Evolutionary conservation across 345 rosid genomes (phyloP), one percentile per base, ranked within the genome.

Genomic region (Limnanthes douglasii): DNA sequence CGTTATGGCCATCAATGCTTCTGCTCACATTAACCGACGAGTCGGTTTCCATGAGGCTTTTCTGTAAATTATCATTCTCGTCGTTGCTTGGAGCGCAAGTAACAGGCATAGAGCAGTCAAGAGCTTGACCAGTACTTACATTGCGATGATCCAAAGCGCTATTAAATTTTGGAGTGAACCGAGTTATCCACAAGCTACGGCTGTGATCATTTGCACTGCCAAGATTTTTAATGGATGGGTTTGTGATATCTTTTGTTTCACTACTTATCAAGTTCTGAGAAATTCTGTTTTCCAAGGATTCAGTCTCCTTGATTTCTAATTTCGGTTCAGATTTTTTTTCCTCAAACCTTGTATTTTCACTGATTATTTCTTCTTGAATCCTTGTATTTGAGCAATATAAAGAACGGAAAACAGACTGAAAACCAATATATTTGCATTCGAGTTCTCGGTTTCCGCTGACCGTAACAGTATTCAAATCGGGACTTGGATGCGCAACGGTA

Each of bases 111-210:
- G 42, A 45, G 39, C 50, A 60, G 27, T 50, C 61, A 33, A 34
- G 45, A 33, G 55, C 48, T 25, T 43, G 50, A 29, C 14, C 21
- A 1, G 26, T 12, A 39, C 40, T 31, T 18, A 10, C 42, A 38
- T 37, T 35, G 34, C n/a, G 17, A 15, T 18, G 11, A 37, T 53
- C 65, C 39, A 13, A 28, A 25, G 57, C 37, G 32, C 52, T 18
- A 38, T 57, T 42, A 18, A 41, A 2, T 56, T 59, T 79, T 6
- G 79, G 40, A 47, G 77, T 34, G 58, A 79, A 74, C 45, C 92
- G 69, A 53, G 84, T 58, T 47, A 83, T 65, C 95, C 95, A 79
- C 63, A 59, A 65, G 50, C 75, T n/a, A n/a, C n/a, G n/a, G n/a
- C n/a, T n/a, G n/a, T n/a, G n/a, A n/a, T n/a, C n/a, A n/a, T n/a